phyloP scores from a whole-genome alignment of 306 rosid genomes.

The Fragaria iinumae region DNA sequence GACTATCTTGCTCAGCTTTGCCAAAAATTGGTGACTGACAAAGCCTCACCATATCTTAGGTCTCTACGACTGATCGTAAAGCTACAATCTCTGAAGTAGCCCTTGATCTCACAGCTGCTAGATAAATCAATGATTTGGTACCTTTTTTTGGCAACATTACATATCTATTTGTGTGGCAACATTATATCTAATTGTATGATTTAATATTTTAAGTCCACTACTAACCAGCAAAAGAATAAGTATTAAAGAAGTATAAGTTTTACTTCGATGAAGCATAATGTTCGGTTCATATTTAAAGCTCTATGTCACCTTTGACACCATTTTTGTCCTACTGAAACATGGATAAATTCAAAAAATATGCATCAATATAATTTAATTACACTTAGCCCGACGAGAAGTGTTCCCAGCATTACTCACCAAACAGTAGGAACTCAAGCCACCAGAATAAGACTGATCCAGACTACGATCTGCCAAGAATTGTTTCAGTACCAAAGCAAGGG shows the following conservation, averaged over 20 bases:
- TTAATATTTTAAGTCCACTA: not conserved
- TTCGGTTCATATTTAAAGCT: not conserved
- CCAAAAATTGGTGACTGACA: not conserved
- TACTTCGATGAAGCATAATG: not conserved
- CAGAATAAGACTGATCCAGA: slow-evolving; percentile 94
- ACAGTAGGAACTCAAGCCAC: slow-evolving; percentile 97
- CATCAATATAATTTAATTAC: not conserved
- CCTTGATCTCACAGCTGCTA: not conserved
- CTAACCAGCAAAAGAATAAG: not conserved
- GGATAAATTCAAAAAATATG: not conserved
- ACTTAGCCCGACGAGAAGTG: not conserved
- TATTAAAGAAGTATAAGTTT: not conserved
- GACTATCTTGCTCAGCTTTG: no score
- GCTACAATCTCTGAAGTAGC: not conserved
- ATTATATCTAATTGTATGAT: not conserved
- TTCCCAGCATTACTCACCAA: slow-evolving; percentile 61
- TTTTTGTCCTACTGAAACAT: not conserved
- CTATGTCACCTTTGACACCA: slow-evolving; percentile 1
- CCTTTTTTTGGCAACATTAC: not conserved
- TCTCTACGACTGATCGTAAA: not conserved
- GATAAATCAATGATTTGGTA: not conserved
- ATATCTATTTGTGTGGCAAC: not conserved
- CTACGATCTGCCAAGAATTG: slow-evolving; percentile 95
- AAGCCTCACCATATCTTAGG: not conserved
- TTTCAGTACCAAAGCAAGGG: slow-evolving; percentile 88